phyloP scores from a whole-genome alignment of 371 early-diverging fungal genomes.

The Mortierella sp. region DNA sequence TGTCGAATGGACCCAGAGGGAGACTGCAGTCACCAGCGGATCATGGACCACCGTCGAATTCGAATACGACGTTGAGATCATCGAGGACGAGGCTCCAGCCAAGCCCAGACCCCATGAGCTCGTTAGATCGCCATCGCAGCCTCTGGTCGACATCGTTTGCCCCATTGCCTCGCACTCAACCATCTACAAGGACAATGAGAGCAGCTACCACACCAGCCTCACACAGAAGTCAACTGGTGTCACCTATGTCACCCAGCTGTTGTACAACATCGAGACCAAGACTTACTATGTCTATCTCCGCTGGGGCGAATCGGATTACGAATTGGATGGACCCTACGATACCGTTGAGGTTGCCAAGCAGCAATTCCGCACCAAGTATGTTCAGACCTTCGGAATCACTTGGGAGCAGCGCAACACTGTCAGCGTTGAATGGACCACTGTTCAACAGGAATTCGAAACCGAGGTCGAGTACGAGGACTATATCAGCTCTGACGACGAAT shows the following conservation, averaged over 20 bases:
- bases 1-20: constrained; percentile 36
- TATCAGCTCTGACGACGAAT: constrained; percentile 3
- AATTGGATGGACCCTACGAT: constrained; percentile 34
- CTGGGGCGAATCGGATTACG: constrained; percentile 22
- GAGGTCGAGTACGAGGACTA: neutral
- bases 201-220: constrained; percentile 20
- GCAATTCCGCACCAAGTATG: constrained; percentile 23
- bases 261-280: constrained; percentile 30
- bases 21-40: constrained; percentile 17
- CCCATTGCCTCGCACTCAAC: constrained; percentile 24
- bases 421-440: constrained; percentile 20
- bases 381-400: constrained; percentile 22
- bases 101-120: too few species aligned
- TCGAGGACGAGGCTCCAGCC: constrained; percentile 20
- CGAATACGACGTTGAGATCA: constrained; percentile 34
- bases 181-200: constrained; percentile 27
- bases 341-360: constrained; percentile 31
- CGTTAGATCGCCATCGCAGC: neutral
- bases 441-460: constrained; percentile 13
- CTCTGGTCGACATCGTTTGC: constrained; percentile 16
- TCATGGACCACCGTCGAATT: constrained; percentile 29
- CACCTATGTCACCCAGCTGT: constrained; percentile 28
- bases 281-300: constrained; percentile 47
- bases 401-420: constrained; percentile 30
- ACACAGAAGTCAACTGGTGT: constrained; percentile 23